Evolutionary conservation across 768 basidiomycete species (phyloP).

Genomic region (Termitomyces sp.): DNA sequence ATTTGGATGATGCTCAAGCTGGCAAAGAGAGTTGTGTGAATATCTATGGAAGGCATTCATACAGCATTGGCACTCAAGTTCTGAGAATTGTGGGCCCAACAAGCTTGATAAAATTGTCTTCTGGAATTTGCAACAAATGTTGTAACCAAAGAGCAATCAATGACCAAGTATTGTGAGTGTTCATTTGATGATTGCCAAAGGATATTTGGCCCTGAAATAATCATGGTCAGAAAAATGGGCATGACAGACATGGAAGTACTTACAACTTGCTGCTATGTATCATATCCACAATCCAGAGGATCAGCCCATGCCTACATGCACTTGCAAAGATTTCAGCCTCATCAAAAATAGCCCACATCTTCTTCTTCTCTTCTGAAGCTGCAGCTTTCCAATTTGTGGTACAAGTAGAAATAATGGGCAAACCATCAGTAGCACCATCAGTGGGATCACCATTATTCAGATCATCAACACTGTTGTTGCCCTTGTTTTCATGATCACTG

Average conservation of each 20-base stretch:
- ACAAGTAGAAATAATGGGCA: conserved; percentile 14
- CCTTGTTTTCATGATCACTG: background rate
- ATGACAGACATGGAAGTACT: too few relatives aligned
- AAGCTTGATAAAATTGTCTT: background rate
- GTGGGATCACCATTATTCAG: background rate
- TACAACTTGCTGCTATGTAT: too few relatives aligned
- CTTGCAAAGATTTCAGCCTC: conserved; percentile 33
- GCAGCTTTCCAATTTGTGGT: conserved; percentile 29
- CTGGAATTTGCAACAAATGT: background rate
- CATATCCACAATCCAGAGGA: too few relatives aligned
- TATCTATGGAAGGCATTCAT: background rate
- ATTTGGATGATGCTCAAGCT: background rate
- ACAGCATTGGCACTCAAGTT: background rate
- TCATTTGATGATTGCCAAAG: too few relatives aligned
- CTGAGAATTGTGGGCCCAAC: background rate
- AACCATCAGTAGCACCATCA: background rate
- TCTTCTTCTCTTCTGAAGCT: conserved; percentile 23
- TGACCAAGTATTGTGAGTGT: too few relatives aligned
- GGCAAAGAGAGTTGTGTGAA: background rate
- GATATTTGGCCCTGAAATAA: too few relatives aligned
- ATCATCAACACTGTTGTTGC: background rate
- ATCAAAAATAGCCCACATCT: conserved; percentile 31
- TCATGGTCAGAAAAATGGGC: too few relatives aligned
- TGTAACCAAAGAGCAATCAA: too few relatives aligned
- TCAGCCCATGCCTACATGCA: too few relatives aligned